Percentiles rank a stretch among this genome's conserved stretches.
These are phyloP conservation scores for Fraxinus xanthoxyloides DNA, from an alignment of 305 asterid species.

Conservation along the genomic window DNA sequence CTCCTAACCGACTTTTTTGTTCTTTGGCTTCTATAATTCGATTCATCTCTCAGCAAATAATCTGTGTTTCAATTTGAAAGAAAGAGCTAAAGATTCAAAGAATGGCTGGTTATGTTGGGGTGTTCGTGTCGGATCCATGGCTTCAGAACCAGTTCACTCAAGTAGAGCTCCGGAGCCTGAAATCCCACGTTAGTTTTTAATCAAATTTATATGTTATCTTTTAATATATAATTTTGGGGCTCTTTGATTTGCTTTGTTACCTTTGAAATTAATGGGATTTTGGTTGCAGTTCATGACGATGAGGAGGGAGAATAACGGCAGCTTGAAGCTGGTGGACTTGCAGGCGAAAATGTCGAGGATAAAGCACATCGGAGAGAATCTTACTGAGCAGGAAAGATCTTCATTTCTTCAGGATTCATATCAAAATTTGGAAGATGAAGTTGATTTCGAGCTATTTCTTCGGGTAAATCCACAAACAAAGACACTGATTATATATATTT, in stretches of 20 bases:
- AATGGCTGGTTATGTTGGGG: constrained; percentile 87
- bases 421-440: constrained; percentile 63
- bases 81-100: not conserved
- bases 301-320: constrained; percentile 65
- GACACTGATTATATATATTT: not conserved
- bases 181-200: constrained; percentile 60
- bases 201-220: not conserved
- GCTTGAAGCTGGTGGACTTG: constrained; percentile 70
- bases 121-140: constrained; percentile 95
- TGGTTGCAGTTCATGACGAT: constrained; percentile 61
- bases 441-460: constrained; percentile 88
- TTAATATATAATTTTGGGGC: not conserved
- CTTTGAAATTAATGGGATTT: constrained; percentile 1
- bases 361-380: constrained; percentile 83
- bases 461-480: constrained; percentile 44
- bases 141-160: constrained; percentile 97
- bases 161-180: constrained; percentile 86
- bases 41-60: constrained; percentile 3
- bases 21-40: constrained; percentile 3
- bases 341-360: constrained; percentile 78
- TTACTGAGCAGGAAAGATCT: constrained; percentile 74
- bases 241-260: not conserved
- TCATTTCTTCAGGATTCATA: constrained; percentile 66
- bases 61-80: constrained; percentile 3
- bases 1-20: constrained; percentile 18